Percentiles rank a stretch among this genome's conserved stretches.
Conservation (phyloP, 2,329 filamentous ascomycete genomes). For the Sporothrix pseudoabietina region DNA sequence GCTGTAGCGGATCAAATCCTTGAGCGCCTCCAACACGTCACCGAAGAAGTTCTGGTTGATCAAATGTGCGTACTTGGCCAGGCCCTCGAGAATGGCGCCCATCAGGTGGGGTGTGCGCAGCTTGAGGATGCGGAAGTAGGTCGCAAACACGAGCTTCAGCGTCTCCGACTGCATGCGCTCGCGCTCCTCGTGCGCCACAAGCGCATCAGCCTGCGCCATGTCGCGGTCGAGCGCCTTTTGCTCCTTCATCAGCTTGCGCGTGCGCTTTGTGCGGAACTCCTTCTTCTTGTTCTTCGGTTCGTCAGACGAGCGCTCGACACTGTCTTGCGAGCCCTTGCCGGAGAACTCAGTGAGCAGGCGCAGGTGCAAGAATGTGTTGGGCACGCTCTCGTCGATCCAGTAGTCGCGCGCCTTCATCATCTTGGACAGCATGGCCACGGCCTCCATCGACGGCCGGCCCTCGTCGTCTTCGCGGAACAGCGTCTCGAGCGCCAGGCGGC, state of each 20-base stretch:
- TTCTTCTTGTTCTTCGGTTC: constrained; percentile 73
- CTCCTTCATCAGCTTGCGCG: constrained; percentile 81
- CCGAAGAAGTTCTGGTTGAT: constrained; percentile 99
- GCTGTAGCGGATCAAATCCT: constrained; percentile 83
- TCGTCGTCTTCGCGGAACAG: constrained; percentile 88
- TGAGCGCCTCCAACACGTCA: constrained; percentile 89
- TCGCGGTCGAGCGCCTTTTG: constrained; percentile 88
- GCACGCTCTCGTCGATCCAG: constrained; percentile 76
- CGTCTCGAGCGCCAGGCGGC: constrained; percentile 74
- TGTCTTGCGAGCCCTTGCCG: constrained; percentile 77
- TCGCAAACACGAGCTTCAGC: constrained; percentile 90
- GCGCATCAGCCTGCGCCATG: constrained; percentile 87
- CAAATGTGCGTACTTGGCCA: constrained; percentile 90
- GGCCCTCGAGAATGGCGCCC: constrained; percentile 93
- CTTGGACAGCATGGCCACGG: constrained; percentile 79
- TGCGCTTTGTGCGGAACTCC: constrained; percentile 85
- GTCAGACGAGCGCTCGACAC: constrained; percentile 60
- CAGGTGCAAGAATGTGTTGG: constrained; percentile 89
- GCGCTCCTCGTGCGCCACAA: constrained; percentile 87
- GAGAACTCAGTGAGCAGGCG: constrained; percentile 86
- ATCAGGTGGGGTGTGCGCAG: constrained; percentile 78
- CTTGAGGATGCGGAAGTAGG: constrained; percentile 94
- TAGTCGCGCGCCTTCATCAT: constrained; percentile 94
- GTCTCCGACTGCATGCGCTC: constrained; percentile 95
- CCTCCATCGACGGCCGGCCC: constrained; percentile 83